Evolutionary conservation across 139 green algal species (phyloP), one percentile per base, ranked within the genome.

Genomic region (Tetradesmus lagerheimii): DNA sequence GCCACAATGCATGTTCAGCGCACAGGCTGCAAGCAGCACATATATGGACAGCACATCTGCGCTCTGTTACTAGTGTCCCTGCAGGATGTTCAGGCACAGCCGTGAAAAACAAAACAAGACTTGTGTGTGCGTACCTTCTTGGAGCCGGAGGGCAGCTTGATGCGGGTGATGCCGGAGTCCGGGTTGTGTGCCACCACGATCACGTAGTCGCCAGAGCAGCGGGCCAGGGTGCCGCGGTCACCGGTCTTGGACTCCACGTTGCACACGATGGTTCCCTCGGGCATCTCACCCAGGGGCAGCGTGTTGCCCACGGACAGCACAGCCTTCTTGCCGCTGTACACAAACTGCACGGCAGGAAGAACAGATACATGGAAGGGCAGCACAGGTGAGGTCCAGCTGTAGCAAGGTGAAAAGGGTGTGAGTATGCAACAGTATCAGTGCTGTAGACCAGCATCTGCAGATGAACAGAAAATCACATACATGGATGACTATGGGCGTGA

Each of bases 101-200:
- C n/a, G n/a, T n/a, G n/a, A n/a, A n/a, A n/a, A n/a, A n/a, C n/a
- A 50, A 50, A 50, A 5, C 43, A 50, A 5, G 14, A 15, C 53
- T 25, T 23, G 53, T 25, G 18, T 23, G 15, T 29, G 15, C 93
- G 1, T 64, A 97, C 96, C 97, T 99, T 99, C 96, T 99, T 99
- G 86, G 96, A 91, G 87, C 98, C 98, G 31, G 96, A 99, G 66
- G 98, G 98, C 89, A 99, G 96, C 97, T 99, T 99, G 91, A 99
- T 97, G 89, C 98, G 96, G 41, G 98, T 99, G 91, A 99, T 98
- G 92, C 97, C 98, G 18, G 96, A 89, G 91, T 99, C 98, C 0
- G 95, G 95, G 96, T 99, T 99, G 95, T 99, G 98, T 14, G 97
- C 95, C 85, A 99, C 97, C 34, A 99, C 93, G 90, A 99, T 99